phyloP scores from a whole-genome alignment of 257 asterid species.

The Coffea eugenioides region DNA sequence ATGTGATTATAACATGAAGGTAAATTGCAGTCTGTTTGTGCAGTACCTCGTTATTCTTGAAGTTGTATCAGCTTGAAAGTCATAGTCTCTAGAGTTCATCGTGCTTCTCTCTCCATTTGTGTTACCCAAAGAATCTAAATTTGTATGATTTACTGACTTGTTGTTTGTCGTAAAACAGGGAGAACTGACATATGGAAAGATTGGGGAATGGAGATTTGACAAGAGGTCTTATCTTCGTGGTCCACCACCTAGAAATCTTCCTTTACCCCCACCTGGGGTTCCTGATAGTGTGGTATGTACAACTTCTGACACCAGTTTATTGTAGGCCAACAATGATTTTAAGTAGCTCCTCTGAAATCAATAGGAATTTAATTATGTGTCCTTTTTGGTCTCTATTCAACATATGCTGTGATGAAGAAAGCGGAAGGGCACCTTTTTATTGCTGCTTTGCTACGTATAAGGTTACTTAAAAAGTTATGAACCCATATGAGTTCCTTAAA shows the following conservation, averaged over 20 bases:
- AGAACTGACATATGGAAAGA: conserved; percentile 74
- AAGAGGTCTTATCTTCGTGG: conserved; percentile 78
- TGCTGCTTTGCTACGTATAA: background rate
- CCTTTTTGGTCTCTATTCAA: background rate
- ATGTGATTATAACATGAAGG: conserved; percentile 96
- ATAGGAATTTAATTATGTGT: background rate
- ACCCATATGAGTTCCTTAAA: background rate
- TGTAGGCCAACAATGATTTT: conserved; percentile 2
- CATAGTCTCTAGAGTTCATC: background rate
- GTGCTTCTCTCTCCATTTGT: too few relatives aligned
- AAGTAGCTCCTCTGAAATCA: background rate
- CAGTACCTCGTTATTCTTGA: background rate
- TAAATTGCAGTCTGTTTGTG: conserved; percentile 18
- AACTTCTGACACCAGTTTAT: conserved; percentile 5
- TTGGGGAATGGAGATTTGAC: conserved; percentile 99
- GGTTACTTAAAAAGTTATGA: background rate
- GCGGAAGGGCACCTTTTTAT: background rate
- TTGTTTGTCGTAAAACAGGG: conserved; percentile 50
- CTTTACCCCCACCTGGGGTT: conserved; percentile 93
- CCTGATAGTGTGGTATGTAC: conserved; percentile 95
- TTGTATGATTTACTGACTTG: background rate
- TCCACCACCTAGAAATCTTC: conserved; percentile 77
- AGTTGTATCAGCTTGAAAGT: background rate
- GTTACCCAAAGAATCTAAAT: background rate
- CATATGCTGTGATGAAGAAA: background rate